Conservation (phyloP, 2,329 filamentous ascomycete species). For the Fusarium caatingaense region DNA sequence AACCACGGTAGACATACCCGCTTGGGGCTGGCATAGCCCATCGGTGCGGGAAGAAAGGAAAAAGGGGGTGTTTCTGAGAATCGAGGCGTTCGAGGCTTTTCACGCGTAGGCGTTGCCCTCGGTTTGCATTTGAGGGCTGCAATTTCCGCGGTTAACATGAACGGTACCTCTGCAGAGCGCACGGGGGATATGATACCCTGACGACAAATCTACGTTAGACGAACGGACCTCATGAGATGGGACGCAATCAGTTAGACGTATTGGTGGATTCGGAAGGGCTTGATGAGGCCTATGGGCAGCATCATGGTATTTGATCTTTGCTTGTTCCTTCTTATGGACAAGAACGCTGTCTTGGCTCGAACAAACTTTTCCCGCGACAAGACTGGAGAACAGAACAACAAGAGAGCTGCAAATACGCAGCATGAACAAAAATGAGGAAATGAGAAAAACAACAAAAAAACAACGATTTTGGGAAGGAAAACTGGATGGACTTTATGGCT, state of each 20-base stretch:
- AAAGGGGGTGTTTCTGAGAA: conserved; percentile 30
- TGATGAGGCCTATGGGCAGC: conserved; percentile 24
- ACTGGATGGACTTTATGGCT: conserved; percentile 40
- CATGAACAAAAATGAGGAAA: conserved; percentile 33
- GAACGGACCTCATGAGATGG: conserved; percentile 47
- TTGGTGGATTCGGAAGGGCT: conserved; percentile 31
- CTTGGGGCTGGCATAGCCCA: conserved; percentile 40
- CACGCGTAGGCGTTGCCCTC: conserved; percentile 42
- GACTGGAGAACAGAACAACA: conserved; percentile 18
- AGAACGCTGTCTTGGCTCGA: conserved; percentile 27
- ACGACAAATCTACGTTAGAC: conserved; percentile 52
- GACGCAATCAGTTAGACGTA: conserved; percentile 44
- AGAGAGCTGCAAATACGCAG: conserved; percentile 31
- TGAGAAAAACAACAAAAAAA: conserved; percentile 46
- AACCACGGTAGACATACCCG: conserved; percentile 44
- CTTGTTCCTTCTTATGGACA: conserved; percentile 22
- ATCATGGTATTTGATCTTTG: conserved; percentile 26
- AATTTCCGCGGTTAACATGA: conserved; percentile 44
- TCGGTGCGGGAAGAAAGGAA: conserved; percentile 36
- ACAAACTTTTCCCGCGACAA: conserved; percentile 25
- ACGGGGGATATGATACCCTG: conserved; percentile 52
- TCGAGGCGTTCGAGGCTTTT: conserved; percentile 46
- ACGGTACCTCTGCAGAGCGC: conserved; percentile 41
- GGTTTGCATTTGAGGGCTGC: conserved; percentile 45
- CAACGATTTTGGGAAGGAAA: conserved; percentile 40